Evolutionary conservation across 176 grass and related monocot species (phyloP).

Genomic region (Eleusine indica): DNA sequence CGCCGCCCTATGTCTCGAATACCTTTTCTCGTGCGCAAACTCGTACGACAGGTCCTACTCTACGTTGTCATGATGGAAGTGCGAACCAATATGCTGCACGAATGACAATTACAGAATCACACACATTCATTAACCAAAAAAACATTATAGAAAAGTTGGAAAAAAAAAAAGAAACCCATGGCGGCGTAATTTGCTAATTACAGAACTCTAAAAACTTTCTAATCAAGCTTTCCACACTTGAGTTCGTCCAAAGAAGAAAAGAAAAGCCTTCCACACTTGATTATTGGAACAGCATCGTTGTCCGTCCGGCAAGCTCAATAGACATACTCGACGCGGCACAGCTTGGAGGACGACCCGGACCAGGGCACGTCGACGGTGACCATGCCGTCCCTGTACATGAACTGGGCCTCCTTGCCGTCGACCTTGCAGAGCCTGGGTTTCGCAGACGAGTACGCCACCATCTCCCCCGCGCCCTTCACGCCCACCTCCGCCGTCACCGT

Average conservation of each 20-base stretch:
- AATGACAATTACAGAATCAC: too few species aligned
- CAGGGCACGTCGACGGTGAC: constrained; percentile 70
- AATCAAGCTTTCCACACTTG: background rate
- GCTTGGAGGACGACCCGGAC: constrained; percentile 67
- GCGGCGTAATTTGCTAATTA: too few species aligned
- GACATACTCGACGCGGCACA: constrained; percentile 56
- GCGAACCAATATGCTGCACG: too few species aligned
- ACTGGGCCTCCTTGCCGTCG: constrained; percentile 53
- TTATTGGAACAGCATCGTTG: background rate
- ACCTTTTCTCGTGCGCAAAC: too few species aligned
- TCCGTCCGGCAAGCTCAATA: constrained; percentile 33
- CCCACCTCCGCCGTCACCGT: constrained; percentile 40
- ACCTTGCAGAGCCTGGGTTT: constrained; percentile 59
- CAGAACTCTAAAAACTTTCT: too few species aligned
- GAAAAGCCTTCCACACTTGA: background rate
- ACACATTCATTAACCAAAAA: too few species aligned
- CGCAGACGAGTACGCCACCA: constrained; percentile 73
- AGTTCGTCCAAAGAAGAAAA: background rate
- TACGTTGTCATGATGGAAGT: too few species aligned
- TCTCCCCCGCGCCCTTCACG: constrained; percentile 71
- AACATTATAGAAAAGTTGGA: too few species aligned
- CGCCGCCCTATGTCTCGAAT: too few species aligned
- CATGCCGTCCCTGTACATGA: constrained; percentile 53
- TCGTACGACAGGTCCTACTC: too few species aligned
- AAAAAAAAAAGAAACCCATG: too few species aligned